These are phyloP conservation scores for Epichloe scottii DNA, from an alignment of 2,329 filamentous ascomycete species.

Conservation along the genomic window DNA sequence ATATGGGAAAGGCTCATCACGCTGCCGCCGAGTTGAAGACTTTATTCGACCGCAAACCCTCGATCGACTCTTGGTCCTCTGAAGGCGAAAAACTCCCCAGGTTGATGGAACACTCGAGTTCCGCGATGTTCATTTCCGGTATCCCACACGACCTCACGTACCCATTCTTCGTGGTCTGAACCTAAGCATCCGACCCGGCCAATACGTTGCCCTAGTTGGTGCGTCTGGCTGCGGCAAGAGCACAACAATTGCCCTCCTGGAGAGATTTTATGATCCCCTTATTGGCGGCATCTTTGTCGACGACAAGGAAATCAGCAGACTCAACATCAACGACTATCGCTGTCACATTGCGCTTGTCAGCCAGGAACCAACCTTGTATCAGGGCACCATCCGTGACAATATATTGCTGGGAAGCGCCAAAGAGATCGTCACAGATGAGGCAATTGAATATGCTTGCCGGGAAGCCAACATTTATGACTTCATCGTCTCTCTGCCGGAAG, in stretches of 20 bases:
- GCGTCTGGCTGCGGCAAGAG: conserved; percentile 89
- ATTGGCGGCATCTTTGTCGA: conserved; percentile 72
- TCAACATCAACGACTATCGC: conserved; percentile 82
- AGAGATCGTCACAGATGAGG: conserved; percentile 56
- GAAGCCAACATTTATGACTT: conserved; percentile 92
- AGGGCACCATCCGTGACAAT: conserved; percentile 83
- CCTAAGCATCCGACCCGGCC: conserved; percentile 59
- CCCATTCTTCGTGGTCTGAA: conserved; percentile 82
- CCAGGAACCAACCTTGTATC: conserved; percentile 90
- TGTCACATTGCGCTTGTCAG: conserved; percentile 75
- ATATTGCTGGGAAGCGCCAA: conserved; percentile 65
- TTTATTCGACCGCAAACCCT: conserved; percentile 70
- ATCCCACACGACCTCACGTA: conserved; percentile 81
- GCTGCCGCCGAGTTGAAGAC: conserved; percentile 70
- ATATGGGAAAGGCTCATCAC: conserved; percentile 86
- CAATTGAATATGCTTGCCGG: conserved; percentile 65
- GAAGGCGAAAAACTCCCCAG: conserved; percentile 48
- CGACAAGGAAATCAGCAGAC: conserved; percentile 62
- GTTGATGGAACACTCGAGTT: conserved; percentile 79
- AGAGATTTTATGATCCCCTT: conserved; percentile 88
- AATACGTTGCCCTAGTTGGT: conserved; percentile 85
- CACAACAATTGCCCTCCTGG: conserved; percentile 81
- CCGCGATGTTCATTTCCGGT: conserved; percentile 84
- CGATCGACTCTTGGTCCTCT: conserved; percentile 69
- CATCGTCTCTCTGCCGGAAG: conserved; percentile 73